Evolutionary conservation across 306 rosid genomes (phyloP), one percentile per base, ranked within the genome.

Genomic region (Acacia acuminata): DNA sequence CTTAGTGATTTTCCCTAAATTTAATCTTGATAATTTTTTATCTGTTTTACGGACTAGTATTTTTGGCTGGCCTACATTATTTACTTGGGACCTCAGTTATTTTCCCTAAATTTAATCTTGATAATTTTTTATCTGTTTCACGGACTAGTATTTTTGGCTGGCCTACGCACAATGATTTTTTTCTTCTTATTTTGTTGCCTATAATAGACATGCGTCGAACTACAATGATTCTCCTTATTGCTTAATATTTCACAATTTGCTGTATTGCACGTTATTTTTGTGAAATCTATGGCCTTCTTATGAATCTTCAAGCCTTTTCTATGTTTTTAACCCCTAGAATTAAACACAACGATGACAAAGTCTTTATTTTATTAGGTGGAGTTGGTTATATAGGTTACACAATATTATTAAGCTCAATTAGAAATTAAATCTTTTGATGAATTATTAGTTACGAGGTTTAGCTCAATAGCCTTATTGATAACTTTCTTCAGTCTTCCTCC

Each of bases 21-120:
- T 80, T 79, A 77, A 65, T 83, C 36, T 67, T 68, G 19, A 71
- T 30, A 22, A 4, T 22, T 50, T 71, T 71, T 71, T 19, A 71
- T 43, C 36, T 58, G 44, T 72, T 60, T 84, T 85, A 84, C 82
- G 74, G 84, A 66, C 83, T 87, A 42, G 12, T n/a, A 48, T 66
- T 67, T 83, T 50, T 77, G 25, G 73, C 82, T 77, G 82, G 83
- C 82, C 87, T 84, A 84, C 87, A 38, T 38, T 38, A 6, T 38
- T 38, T 38, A 38, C 42, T 38, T 38, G 8, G 42, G 42, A 6
- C 8, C 1, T 38, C 1, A 38, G 42, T 11, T 5, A 47, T 47
- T 47, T 47, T 47, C 1, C 17, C 17, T 47, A 79, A 83, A 86
- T 83, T 80, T 79, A 77, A 65, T 83, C 36, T 67, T 68, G 19